These are phyloP conservation scores for Fraxinus pennsylvanica DNA, from an alignment of 257 asterid genomes.

Conservation along the genomic window DNA sequence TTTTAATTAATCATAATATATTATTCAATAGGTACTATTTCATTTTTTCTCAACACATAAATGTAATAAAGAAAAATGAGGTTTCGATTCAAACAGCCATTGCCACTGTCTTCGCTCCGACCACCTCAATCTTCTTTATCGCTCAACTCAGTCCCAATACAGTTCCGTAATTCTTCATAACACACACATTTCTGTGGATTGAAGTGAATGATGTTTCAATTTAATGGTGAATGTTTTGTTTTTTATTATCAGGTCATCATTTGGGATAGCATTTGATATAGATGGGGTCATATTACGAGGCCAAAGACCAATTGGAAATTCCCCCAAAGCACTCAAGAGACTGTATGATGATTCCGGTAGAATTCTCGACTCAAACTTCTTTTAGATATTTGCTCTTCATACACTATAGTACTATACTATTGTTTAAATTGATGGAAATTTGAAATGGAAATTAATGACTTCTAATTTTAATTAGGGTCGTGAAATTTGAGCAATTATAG, in stretches of 20 bases:
- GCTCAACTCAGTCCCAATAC: conserved; percentile 25
- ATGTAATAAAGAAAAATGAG: conserved; percentile 28
- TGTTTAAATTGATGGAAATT: neutral
- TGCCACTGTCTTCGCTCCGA: conserved; percentile 36
- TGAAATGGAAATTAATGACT: neutral
- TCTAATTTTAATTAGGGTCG: neutral
- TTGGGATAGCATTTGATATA: conserved; percentile 68
- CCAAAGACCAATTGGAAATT: conserved; percentile 55
- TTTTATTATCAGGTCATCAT: conserved; percentile 36
- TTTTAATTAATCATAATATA: too few species aligned
- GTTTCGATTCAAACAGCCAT: conserved; percentile 39
- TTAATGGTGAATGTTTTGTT: conserved; percentile 8
- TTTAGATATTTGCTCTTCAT: neutral
- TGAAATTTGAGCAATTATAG: neutral
- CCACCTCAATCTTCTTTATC: conserved; percentile 31
- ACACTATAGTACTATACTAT: neutral
- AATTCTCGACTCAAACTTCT: neutral
- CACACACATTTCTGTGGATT: neutral
- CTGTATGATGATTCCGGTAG: conserved; percentile 53
- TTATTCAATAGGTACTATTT: too few species aligned
- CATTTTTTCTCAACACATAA: neutral
- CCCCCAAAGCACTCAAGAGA: conserved; percentile 50
- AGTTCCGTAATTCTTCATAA: conserved; percentile 16
- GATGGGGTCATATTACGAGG: conserved; percentile 68
- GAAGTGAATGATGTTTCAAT: neutral